These are phyloP conservation scores for Bidens hawaiensis DNA, from an alignment of 140 eudicot genomes.

Conservation along the genomic window DNA sequence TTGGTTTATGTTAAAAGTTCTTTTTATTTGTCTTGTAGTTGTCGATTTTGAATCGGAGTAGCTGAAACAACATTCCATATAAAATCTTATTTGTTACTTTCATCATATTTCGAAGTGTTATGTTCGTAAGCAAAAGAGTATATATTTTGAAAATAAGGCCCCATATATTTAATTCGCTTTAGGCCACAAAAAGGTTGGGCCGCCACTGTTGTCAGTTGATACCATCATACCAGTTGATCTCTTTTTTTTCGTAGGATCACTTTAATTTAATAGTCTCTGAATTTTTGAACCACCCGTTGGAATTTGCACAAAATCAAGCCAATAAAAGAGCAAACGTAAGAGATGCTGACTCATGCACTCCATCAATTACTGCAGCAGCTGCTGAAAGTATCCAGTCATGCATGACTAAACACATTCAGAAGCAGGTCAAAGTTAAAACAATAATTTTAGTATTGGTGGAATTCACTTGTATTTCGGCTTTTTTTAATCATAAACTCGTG, in stretches of 20 bases:
- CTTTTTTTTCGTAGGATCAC: conserved; percentile 55
- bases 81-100: no score
- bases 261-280: conserved; percentile 70
- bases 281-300: conserved; percentile 82
- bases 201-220: no score
- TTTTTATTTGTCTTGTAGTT: no score
- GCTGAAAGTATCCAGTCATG: conserved; percentile 71
- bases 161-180: no score
- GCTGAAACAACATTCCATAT: no score
- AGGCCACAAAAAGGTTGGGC: no score
- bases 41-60: no score
- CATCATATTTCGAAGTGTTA: no score
- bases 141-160: no score
- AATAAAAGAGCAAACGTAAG: conserved; percentile 40
- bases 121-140: no score
- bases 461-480: neutral
- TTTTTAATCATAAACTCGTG: neutral
- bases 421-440: conserved; percentile 46
- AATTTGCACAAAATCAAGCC: conserved; percentile 59
- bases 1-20: no score
- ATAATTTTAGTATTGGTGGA: neutral
- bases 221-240: neutral
- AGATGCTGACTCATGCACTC: conserved; percentile 71
- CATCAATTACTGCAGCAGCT: conserved; percentile 79
- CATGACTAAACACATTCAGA: conserved; percentile 56